Evolutionary conservation across 495 filamentous ascomycete species (phyloP), one percentile per base, ranked within the genome.

Genomic region (Lasiosphaeria hispida): DNA sequence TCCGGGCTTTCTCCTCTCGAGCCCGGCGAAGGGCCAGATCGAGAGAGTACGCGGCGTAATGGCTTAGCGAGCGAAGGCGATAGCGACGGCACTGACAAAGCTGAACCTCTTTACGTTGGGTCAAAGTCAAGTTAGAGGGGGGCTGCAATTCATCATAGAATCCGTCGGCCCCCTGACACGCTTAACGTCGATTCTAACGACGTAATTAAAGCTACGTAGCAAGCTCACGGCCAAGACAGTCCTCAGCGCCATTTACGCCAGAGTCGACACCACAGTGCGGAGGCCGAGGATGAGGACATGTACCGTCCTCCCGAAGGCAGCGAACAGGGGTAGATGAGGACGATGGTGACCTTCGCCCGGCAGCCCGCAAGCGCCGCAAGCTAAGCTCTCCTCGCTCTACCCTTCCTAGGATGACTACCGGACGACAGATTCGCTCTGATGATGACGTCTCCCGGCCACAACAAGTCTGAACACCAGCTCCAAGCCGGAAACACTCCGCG

Each of bases 181-280:
- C 45, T 33, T 33, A 49, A 49, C 45, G 45, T 49, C 45, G 30
- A 49, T 47, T 47, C 43, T 47, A 23, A 47, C 18, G 43, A 47
- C 18, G 18, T n/a, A 23, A 23, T 33, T 33, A 33, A 49, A 49
- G 45, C 15, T 33, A 23, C 45, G 45, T 23, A 49, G 18, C 30
- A 49, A 49, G n/a, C 45, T 23, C 15, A 49, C 30, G 8, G 45
- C 45, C 30, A 49, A 33, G 45, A 33, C 18, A 33, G 17, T 9
- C 6, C 45, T 23, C 30, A 3, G 30, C 45, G 14, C 45, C 30
- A 49, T 23, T n/a, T 33, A 33, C 17, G 45, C 45, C 45, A 23
- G n/a, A 18, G 45, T 23, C 30, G 14, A 23, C 30, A 33, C 30
- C 15, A 33, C 14, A 49, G 45, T 49, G 30, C 30, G 45, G 45